Conservation (phyloP, 1,284 basidiomycete species). For the Rhodofomes roseus region DNA sequence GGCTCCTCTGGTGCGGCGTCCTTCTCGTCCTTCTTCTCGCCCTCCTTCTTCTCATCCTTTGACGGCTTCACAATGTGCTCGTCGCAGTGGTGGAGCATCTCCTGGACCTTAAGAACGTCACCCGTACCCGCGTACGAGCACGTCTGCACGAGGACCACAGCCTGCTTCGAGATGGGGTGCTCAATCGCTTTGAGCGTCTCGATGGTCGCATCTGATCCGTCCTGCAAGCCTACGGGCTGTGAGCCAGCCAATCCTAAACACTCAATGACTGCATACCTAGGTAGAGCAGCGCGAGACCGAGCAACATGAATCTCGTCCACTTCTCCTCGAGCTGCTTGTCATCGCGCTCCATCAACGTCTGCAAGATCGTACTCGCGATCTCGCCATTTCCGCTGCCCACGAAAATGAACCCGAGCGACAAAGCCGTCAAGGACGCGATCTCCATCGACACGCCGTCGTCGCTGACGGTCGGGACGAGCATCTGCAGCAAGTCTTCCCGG, state of each 20-base stretch:
- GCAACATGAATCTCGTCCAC: conserved; percentile 89
- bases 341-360: conserved; percentile 88
- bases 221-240: conserved; percentile 67
- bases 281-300: conserved; percentile 91
- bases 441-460: conserved; percentile 89
- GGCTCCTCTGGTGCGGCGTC: conserved; percentile 52
- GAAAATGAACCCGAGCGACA: conserved; percentile 93
- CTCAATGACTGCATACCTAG: conserved; percentile 56
- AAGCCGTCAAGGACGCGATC: conserved; percentile 80
- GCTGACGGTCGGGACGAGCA: conserved; percentile 77
- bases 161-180: conserved; percentile 88
- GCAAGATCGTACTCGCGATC: conserved; percentile 85
- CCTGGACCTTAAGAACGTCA: conserved; percentile 93
- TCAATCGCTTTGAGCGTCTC: conserved; percentile 95
- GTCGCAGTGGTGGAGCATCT: conserved; percentile 90
- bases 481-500: conserved; percentile 79
- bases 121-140: conserved; percentile 96
- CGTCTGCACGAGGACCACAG: conserved; percentile 90
- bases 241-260: neutral
- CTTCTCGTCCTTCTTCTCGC: conserved; percentile 38
- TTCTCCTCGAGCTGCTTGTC: conserved; percentile 82
- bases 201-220: conserved; percentile 91
- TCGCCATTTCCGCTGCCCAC: conserved; percentile 96
- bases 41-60: conserved; percentile 52
- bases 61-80: conserved; percentile 78